Conservation (phyloP, 139 green algal species). For the Spirogloea muscicola region DNA sequence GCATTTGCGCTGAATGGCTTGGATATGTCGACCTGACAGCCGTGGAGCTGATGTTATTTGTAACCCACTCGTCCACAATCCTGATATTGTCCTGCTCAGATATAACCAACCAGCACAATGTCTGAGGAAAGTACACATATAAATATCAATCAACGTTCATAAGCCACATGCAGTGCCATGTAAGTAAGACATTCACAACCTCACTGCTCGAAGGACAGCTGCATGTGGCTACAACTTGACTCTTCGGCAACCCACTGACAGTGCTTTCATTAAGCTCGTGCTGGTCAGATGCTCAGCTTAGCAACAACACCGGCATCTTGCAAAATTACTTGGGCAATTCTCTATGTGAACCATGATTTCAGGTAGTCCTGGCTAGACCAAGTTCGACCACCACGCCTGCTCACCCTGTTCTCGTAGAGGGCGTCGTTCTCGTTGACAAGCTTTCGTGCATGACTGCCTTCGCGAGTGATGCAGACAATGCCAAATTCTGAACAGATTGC, state of each 20-base stretch:
- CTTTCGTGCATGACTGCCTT: conserved; percentile 2
- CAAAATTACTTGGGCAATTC: no score
- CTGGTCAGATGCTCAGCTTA: no score
- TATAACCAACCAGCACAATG: not conserved
- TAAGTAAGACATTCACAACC: not conserved
- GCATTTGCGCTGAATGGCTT: no score
- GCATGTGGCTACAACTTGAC: not conserved
- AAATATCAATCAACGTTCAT: no score
- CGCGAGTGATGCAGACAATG: conserved; percentile 45
- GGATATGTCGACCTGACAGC: conserved; percentile 38
- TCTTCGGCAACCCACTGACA: not conserved
- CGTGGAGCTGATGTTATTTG: conserved; percentile 48
- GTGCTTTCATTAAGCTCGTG: no score
- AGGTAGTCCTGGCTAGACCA: no score
- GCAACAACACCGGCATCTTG: no score
- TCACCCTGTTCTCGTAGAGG: conserved; percentile 36
- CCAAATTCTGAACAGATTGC: conserved; percentile 35
- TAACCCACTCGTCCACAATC: conserved; percentile 38
- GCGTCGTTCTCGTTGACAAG: conserved; percentile 26
- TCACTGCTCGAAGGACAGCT: not conserved
- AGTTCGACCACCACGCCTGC: not conserved
- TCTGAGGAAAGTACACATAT: not conserved
- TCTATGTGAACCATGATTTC: no score
- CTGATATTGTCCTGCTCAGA: conserved; percentile 34
- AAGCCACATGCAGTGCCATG: not conserved